A percentile compares a stretch with the other conserved stretches of the same genome.
Evolutionary conservation across 345 rosid species (phyloP).

Genomic region (Citrus australasica): DNA sequence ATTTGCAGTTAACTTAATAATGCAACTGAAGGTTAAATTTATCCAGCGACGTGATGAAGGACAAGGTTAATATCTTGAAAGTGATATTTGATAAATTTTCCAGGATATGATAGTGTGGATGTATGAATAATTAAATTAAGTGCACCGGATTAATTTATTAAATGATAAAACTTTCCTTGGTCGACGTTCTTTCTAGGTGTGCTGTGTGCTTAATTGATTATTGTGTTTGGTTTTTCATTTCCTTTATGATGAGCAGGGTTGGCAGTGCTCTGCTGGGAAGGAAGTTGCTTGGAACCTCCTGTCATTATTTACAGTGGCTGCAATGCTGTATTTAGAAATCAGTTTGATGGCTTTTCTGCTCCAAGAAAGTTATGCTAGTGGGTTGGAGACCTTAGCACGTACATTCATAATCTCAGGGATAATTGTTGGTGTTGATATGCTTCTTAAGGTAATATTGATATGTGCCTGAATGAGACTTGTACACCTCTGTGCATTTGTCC

Average conservation of each 20-base stretch:
- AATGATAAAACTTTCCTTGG: not conserved
- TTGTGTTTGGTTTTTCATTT: not conserved
- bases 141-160: not conserved
- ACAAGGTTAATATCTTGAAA: not conserved
- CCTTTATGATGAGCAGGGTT: slow-evolving; percentile 23
- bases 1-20: not conserved
- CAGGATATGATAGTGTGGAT: too few relatives aligned
- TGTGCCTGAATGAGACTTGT: not conserved
- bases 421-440: slow-evolving; percentile 32
- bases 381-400: slow-evolving; percentile 31
- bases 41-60: not conserved
- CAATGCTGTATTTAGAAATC: slow-evolving; percentile 34
- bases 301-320: slow-evolving; percentile 31
- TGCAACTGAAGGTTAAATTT: not conserved
- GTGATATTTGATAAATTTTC: not conserved
- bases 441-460: slow-evolving; percentile 33
- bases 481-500: not conserved
- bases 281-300: slow-evolving; percentile 42
- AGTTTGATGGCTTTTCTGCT: slow-evolving; percentile 37
- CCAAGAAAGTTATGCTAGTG: slow-evolving; percentile 40
- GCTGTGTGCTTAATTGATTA: not conserved
- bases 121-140: not conserved
- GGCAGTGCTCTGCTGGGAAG: slow-evolving; percentile 37
- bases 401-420: slow-evolving; percentile 39
- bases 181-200: not conserved